Evolutionary conservation across 75 land plant species (phyloP).

Genomic region (Cupressus sempervirens): DNA sequence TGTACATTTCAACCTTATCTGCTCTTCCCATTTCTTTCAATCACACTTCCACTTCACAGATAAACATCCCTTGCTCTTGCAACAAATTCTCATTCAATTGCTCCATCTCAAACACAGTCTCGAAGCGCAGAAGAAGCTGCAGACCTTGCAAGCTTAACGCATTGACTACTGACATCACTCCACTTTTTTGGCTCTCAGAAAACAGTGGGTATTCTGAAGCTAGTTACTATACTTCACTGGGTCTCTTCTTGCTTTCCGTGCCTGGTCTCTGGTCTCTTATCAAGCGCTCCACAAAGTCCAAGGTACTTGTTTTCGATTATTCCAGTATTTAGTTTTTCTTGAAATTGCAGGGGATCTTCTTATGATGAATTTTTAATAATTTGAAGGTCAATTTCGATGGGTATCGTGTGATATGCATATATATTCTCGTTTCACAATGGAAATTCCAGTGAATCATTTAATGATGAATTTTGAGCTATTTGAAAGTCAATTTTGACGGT

Average conservation of each 20-base stretch:
- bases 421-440: background rate
- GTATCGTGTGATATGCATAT: background rate
- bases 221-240: slow-evolving; percentile 96
- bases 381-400: background rate
- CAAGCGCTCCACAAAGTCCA: slow-evolving; percentile 96
- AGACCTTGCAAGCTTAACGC: background rate
- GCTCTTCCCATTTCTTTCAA: slow-evolving; percentile 8
- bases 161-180: background rate
- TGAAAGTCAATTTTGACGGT: background rate
- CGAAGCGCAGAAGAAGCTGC: background rate
- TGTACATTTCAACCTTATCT: background rate
- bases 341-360: background rate
- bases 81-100: background rate
- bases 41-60: slow-evolving; percentile 1
- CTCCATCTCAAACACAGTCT: background rate
- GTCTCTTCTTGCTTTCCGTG: slow-evolving; percentile 86
- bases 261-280: slow-evolving; percentile 99
- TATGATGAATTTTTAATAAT: background rate
- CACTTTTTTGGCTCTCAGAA: slow-evolving; percentile 1
- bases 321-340: background rate
- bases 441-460: background rate
- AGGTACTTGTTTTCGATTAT: slow-evolving; percentile 40
- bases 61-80: background rate
- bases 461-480: background rate
- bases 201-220: slow-evolving; percentile 70